phyloP scores from a whole-genome alignment of 2,329 filamentous ascomycete genomes.

The Bipolaris zeicola region DNA sequence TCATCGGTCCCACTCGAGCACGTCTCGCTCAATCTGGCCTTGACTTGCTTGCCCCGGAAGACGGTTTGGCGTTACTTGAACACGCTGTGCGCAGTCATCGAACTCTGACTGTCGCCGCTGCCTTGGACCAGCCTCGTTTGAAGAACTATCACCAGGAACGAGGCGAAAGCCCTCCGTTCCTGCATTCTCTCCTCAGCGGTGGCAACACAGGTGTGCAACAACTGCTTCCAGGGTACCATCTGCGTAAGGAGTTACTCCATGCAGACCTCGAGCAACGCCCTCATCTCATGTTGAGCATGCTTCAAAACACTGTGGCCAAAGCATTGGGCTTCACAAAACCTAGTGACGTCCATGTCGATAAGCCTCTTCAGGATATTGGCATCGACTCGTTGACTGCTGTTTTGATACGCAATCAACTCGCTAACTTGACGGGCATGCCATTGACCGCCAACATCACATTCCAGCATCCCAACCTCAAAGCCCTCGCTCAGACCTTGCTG shows the following conservation, averaged over 20 bases:
- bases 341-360: neutral
- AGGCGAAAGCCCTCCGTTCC: no score
- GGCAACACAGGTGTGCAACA: no score
- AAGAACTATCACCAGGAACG: no score
- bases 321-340: neutral
- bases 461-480: neutral
- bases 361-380: neutral
- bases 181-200: no score
- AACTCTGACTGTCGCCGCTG: no score
- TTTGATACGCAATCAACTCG: neutral
- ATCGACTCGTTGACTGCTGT: neutral
- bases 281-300: neutral
- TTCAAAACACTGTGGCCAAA: neutral
- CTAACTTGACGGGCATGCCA: neutral
- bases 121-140: no score
- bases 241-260: no score
- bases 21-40: neutral
- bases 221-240: no score
- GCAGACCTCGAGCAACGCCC: neutral
- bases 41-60: neutral
- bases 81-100: no score
- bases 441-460: neutral
- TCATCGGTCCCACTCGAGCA: neutral
- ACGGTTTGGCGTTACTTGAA: neutral
- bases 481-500: neutral